A percentile compares a stretch with the other conserved stretches of the same genome.
These are phyloP conservation scores for Paracamarosporium sp. DNA, from an alignment of 2,329 filamentous ascomycete species.

Conservation along the genomic window DNA sequence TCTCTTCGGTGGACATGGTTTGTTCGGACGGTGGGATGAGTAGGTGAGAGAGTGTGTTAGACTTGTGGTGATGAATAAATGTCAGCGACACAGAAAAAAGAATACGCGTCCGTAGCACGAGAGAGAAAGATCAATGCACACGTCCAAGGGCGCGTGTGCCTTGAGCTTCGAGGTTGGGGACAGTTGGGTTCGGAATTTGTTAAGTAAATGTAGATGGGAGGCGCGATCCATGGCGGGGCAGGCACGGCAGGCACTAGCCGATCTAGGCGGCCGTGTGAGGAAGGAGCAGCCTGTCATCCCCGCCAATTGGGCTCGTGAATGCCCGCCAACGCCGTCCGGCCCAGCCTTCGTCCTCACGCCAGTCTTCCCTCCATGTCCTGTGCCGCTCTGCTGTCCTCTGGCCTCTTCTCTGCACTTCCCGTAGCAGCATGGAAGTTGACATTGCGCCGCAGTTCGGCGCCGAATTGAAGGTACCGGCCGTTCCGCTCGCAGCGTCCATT, in stretches of 20 bases:
- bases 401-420: slow-evolving; percentile 18
- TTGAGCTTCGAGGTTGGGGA: not conserved
- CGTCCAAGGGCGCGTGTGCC: not conserved
- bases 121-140: not conserved
- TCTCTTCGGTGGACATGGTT: not conserved
- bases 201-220: not conserved
- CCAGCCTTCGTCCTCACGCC: slow-evolving; percentile 25
- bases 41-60: too few species aligned
- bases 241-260: slow-evolving; percentile 4
- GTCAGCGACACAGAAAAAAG: not conserved
- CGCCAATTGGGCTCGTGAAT: slow-evolving; percentile 35
- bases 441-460: slow-evolving; percentile 86
- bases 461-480: slow-evolving; percentile 79
- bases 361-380: slow-evolving; percentile 32
- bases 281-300: slow-evolving; percentile 25
- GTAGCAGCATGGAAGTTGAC: slow-evolving; percentile 76
- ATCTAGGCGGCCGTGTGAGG: not conserved
- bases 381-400: slow-evolving; percentile 27
- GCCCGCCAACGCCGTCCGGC: slow-evolving; percentile 31
- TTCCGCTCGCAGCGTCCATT: slow-evolving; percentile 20
- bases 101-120: not conserved
- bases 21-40: not conserved
- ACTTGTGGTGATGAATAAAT: not conserved
- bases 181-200: not conserved
- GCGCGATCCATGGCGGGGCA: not conserved